Evolutionary conservation across 2,329 filamentous ascomycete species (phyloP), one percentile per base, ranked within the genome.

Genomic region (Purpureocillium takamizusanense): DNA sequence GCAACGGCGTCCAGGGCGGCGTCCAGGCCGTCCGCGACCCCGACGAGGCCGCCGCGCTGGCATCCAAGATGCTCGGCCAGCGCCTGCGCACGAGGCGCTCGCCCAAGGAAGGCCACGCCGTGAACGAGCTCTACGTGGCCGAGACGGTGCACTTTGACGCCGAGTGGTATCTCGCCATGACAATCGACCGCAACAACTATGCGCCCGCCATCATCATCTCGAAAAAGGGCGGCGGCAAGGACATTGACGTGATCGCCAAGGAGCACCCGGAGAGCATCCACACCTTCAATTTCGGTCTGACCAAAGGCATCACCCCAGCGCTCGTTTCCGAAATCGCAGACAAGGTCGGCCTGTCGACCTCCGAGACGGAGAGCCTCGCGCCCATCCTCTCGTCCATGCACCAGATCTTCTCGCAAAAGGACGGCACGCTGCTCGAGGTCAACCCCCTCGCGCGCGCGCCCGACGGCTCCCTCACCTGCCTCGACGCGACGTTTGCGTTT

Each of bases 381-480:
- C 13, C 30, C 1, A 44, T 57, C 4, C 42, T 57, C 4, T 35
- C 16, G 1, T 38, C 42, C 1, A 29, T 64, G 7, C 55, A 51
- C 36, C 40, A 30, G 0, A 54, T 74, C 2, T 76, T 76, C 42
- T 44, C 46, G 1, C 54, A 62, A 10, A 63, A 62, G 18, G 70
- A 76, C 36, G 72, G 69, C 0, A 68, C 61, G 5, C 51, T 63
- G 1, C 51, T 74, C 3, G 65, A 71, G 39, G 51, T 69, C 6
- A 59, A 63, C 27, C 52, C 64, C 0, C 49, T 72, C 0, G 54
- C 46, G 2, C 50, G 48, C 8, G 57, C 51, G 0, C 9, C 36
- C 0, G 49, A 60, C 2, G 55, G 55, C 0, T 34, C 38, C 0
- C 54, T 72, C 15, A 31, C 44, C 3, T 56, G 55, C 25, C 37